Evolutionary conservation across 805 yeast species (phyloP), one percentile per base, ranked within the genome.

Genomic region (Cyberlindnera samutprakarnensis): DNA sequence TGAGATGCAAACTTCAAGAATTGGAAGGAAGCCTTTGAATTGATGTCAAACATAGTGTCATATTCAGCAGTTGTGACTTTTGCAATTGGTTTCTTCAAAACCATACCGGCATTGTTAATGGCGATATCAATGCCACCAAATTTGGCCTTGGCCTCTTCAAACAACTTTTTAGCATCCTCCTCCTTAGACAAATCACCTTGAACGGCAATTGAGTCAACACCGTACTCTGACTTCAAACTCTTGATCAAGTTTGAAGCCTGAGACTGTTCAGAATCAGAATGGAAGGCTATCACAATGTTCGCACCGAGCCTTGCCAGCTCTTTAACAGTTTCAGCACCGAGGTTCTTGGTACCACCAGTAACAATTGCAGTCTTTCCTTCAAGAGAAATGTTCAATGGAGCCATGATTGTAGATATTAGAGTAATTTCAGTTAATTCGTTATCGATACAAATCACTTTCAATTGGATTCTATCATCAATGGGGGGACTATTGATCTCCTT

Each of bases 41-140:
- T 78, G 51, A 66, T 53, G 22, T 53, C 47, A 43, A 67, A 66
- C 78, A 77, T 65, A 16, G 43, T 37, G 40, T 73, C 79, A 45
- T 59, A 78, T 46, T 78, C 84, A 18, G 56, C 62, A 33, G 70
- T 66, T n/a, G 70, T 37, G 36, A 67, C 59, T n/a, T 73, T 75
- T 21, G 55, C 56, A 31, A 76, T 44, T 23, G 74, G 70, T 50
- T 77, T 78, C 62, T 77, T 75, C 52, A 77, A 58, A 15, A 78
- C 84, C 64, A 57, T 71, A 32, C 85, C 85, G 24, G 75, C 77
- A 42, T 73, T 75, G 57, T 76, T 76, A 44, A 78, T 62, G n/a
- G 83, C 84, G 47, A 72, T 64, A 44, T 78, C 81, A 41, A 73
- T 57, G 14, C 56, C 47, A 23, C 78, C 79, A 35, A 73, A 66